phyloP scores from a whole-genome alignment of 139 green algal species.

The Zygnema cylindricum region DNA sequence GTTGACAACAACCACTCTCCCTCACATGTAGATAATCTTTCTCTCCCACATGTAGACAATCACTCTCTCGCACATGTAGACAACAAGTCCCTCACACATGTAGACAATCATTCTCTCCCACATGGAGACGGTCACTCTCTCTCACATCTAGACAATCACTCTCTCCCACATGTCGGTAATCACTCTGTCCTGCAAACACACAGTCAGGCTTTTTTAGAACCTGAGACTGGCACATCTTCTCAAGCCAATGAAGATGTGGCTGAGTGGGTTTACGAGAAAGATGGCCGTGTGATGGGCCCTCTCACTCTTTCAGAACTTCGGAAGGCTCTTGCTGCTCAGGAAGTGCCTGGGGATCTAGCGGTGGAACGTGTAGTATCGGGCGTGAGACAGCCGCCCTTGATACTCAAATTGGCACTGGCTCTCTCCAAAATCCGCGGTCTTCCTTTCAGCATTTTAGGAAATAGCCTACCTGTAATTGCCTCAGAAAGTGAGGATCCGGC shows the following conservation, averaged over 20 bases:
- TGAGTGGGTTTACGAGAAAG: not conserved
- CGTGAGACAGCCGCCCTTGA: not conserved
- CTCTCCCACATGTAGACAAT: too few species aligned
- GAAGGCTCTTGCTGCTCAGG: not conserved
- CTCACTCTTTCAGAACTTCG: not conserved
- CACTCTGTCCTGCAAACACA: not conserved
- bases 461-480: too few species aligned
- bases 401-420: conserved; percentile 7
- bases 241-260: not conserved
- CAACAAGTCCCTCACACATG: too few species aligned
- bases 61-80: too few species aligned
- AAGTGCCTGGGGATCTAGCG: not conserved
- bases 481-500: not conserved
- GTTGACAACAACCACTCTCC: too few species aligned
- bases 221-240: not conserved
- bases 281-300: not conserved
- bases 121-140: not conserved
- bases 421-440: not conserved
- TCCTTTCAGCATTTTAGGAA: too few species aligned
- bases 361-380: not conserved
- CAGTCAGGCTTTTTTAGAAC: not conserved
- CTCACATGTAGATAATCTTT: too few species aligned
- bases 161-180: not conserved
- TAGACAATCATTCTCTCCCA: not conserved
- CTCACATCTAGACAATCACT: not conserved